Base-by-base conservation (phyloP, 768 basidiomycete species). In the Omphalotus guepiniiformis region DNA sequence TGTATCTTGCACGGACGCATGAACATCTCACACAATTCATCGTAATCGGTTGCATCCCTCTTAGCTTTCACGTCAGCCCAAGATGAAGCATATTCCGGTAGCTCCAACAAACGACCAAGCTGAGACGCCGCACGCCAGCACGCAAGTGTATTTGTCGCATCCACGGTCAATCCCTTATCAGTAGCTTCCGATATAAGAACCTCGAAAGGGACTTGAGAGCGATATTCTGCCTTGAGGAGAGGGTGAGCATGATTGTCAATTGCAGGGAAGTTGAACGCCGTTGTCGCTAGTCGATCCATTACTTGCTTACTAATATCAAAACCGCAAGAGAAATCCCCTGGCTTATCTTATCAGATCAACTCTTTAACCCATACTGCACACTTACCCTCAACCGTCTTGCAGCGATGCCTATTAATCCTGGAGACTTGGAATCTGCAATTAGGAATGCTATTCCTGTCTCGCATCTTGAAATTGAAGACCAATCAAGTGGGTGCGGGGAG, bases 201-300 rank as follows among this genome's bases (percentile, higher is more conserved):
- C 49, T 89, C 83, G 51, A 88, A 76, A 0, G 80, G 73, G 15
- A 86, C 55, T 3, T 53, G 56, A 40, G 66, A 50, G 25, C 81
- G 74, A 44, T 76, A 57, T 16, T 64, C 64, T 5, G 65, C 68
- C 19, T 68, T 65, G 39, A 90, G 69, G 16, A 91, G 67, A 1
- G 86, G 82, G 57, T 90, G 88, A 0, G 86, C 83, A 57, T 90
- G 88, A 60, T 89, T 88, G 66, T 90, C 87, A 58, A 87, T 85
- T 1, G 78, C 79, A 16, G 82, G 83, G 41, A 68, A 74, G 21
- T 41, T 35, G 25, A 55, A 49, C 13, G 53, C 32, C 22, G 54
- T 43, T n/a, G 39, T 43, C 3, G 19, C 11, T 30, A 54, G 50
- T 34, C 12, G 13, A 19, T 21, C 34, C 25, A 18, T 18, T 5